These are phyloP conservation scores for Colletotrichum sp. DNA, from an alignment of 2,329 filamentous ascomycete species.

Conservation along the genomic window DNA sequence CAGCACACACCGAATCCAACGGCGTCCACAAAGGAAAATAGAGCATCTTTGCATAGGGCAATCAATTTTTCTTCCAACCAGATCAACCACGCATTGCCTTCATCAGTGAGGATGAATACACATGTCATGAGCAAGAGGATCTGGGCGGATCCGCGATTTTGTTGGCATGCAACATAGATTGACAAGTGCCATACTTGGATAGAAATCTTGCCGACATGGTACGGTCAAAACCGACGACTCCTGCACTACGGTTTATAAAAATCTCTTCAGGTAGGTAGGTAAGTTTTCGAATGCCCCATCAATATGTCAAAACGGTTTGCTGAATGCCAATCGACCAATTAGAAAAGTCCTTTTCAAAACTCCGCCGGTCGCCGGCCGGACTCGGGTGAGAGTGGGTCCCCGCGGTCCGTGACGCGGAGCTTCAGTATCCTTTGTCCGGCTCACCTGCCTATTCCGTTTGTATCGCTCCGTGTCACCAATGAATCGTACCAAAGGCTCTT, in stretches of 20 bases:
- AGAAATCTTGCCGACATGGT: fast-evolving
- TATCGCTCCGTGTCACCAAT: neutral
- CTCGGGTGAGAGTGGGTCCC: neutral
- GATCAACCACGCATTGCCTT: too few relatives aligned
- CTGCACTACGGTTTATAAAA: neutral
- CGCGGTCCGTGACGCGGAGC: neutral
- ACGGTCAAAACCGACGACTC: neutral
- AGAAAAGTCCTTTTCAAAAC: neutral
- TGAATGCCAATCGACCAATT: neutral
- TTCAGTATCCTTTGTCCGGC: neutral
- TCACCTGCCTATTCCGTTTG: neutral
- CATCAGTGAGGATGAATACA: too few relatives aligned
- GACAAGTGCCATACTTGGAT: neutral
- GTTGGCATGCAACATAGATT: neutral
- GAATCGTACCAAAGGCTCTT: neutral
- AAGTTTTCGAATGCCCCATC: neutral
- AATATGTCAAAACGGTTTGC: too few relatives aligned
- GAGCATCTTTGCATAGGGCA: fast-evolving
- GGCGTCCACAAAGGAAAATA: neutral
- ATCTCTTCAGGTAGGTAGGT: neutral
- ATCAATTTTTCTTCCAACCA: fast-evolving
- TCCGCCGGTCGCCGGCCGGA: neutral
- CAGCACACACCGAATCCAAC: too few relatives aligned
- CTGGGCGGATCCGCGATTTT: too few relatives aligned
- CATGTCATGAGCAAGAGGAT: too few relatives aligned